Conservation (phyloP, 208 protist species). For the Leishmania arabica region DNA sequence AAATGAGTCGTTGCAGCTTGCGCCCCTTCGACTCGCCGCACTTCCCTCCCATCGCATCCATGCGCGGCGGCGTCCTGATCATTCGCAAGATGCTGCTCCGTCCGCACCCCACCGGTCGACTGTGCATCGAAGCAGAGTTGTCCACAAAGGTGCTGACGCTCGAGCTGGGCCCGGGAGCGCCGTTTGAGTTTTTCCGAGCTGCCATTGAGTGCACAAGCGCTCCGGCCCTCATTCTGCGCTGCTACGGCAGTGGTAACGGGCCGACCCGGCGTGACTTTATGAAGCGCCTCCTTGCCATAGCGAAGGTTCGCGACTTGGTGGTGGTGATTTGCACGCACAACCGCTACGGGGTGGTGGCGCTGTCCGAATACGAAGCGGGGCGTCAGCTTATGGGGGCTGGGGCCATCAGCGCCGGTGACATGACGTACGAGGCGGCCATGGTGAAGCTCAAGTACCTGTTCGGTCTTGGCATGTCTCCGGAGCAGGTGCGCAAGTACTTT, state of each 20-base stretch:
- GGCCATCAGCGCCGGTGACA: conserved; percentile 80
- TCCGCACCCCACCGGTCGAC: conserved; percentile 43
- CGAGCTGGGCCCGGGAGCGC: conserved; percentile 82
- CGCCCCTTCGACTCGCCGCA: conserved; percentile 93
- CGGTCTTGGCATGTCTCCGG: conserved; percentile 47
- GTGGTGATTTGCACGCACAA: conserved; percentile 93
- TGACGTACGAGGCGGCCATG: conserved; percentile 92
- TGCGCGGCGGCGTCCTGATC: conserved; percentile 50
- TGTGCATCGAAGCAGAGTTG: conserved; percentile 65
- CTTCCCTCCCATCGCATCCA: conserved; percentile 86
- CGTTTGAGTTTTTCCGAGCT: conserved; percentile 26
- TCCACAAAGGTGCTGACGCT: conserved; percentile 49
- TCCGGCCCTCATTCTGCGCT: conserved; percentile 86
- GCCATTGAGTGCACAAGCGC: conserved; percentile 42
- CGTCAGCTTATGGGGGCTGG: conserved; percentile 63
- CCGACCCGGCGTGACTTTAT: conserved; percentile 75
- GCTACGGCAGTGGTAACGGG: conserved; percentile 95
- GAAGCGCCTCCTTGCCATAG: conserved; percentile 56
- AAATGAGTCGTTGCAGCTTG: conserved; percentile 74
- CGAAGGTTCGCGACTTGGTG: conserved; percentile 78
- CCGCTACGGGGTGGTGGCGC: conserved; percentile 62
- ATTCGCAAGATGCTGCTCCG: conserved; percentile 51
- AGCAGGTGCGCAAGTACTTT: conserved; percentile 45
- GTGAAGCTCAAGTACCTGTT: conserved; percentile 92
- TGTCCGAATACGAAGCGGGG: conserved; percentile 81